phyloP scores from a whole-genome alignment of 495 filamentous ascomycete species.

The Tuber melanosporum region DNA sequence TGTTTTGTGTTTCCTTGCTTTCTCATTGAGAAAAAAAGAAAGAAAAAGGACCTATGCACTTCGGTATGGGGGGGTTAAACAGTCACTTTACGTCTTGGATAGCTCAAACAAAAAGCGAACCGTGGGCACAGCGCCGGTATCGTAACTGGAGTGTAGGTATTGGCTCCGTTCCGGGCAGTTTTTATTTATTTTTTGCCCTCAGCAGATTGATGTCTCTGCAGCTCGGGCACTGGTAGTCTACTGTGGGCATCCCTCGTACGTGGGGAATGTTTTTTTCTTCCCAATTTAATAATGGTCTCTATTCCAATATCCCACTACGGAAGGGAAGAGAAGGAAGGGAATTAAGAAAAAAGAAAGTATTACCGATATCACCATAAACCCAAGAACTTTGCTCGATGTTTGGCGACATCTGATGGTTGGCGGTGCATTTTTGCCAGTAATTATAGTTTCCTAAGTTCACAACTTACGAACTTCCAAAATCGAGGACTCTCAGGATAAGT shows the following conservation, averaged over 20 bases:
- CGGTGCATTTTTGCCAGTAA: background rate
- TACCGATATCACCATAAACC: background rate
- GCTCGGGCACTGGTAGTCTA: background rate
- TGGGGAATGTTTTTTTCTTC: background rate
- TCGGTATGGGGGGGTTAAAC: conserved; percentile 1
- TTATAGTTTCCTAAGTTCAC: background rate
- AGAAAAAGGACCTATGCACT: background rate
- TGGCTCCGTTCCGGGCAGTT: background rate
- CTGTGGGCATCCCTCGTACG: too few relatives aligned
- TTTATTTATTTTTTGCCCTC: background rate
- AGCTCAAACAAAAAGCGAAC: background rate
- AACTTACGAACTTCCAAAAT: too few relatives aligned
- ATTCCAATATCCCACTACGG: background rate
- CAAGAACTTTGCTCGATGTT: background rate
- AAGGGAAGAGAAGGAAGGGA: background rate
- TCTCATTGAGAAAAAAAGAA: background rate
- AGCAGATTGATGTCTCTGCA: background rate
- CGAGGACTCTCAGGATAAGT: too few relatives aligned
- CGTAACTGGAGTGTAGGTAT: background rate
- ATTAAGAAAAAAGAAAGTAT: background rate
- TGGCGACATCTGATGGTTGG: too few relatives aligned
- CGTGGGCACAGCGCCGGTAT: background rate
- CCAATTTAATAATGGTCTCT: background rate
- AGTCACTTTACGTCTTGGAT: background rate
- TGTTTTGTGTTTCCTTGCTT: background rate